Percentiles rank a stretch among this genome's conserved stretches.
These are phyloP conservation scores for Teratosphaeriaceae sp. DNA, from an alignment of 2,329 filamentous ascomycete species.

Conservation along the genomic window DNA sequence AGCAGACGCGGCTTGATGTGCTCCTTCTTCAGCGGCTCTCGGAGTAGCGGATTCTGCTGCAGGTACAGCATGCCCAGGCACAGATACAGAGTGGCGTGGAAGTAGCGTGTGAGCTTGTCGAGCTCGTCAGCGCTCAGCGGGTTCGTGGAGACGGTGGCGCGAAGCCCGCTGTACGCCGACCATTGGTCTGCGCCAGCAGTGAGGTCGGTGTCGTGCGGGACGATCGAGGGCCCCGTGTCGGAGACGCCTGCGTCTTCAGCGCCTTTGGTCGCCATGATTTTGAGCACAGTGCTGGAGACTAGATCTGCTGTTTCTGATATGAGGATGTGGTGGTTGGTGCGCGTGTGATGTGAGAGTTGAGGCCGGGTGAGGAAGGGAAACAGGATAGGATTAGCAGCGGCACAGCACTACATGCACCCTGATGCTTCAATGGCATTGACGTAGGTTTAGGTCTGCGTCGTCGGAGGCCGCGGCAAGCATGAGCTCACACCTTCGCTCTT, in stretches of 20 bases:
- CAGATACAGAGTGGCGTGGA: slow-evolving; percentile 67
- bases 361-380: no score
- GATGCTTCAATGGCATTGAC: no score
- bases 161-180: slow-evolving; percentile 11
- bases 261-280: neutral
- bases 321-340: no score
- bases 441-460: no score
- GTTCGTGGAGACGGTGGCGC: slow-evolving; percentile 30
- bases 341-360: no score
- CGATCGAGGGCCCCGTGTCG: neutral
- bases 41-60: slow-evolving; percentile 64
- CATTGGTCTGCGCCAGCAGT: neutral
- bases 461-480: no score
- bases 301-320: no score
- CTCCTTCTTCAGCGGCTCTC: slow-evolving; percentile 59
- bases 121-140: slow-evolving; percentile 62
- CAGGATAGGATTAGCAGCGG: no score
- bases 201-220: neutral
- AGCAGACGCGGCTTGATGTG: slow-evolving; percentile 69
- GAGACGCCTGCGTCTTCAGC: neutral
- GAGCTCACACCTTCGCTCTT: no score
- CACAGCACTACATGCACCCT: no score
- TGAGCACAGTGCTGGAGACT: no score
- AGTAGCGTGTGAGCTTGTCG: slow-evolving; percentile 63
- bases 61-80: slow-evolving; percentile 77